Base-by-base conservation (phyloP, 2,329 filamentous ascomycete genomes). In the Aureobasidium mangrovei region DNA sequence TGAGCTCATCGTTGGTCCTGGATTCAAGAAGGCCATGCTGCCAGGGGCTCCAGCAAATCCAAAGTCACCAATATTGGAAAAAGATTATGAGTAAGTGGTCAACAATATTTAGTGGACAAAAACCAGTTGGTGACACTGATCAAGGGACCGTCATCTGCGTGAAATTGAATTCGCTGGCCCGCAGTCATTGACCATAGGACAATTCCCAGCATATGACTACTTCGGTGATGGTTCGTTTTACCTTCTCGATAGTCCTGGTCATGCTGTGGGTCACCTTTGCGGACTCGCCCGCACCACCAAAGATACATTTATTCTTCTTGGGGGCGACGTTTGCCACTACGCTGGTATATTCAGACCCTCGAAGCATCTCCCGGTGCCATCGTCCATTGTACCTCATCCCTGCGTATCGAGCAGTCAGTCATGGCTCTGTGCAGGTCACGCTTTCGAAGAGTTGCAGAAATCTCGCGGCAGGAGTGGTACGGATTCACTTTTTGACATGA, bases 191-290 rank as follows among this genome's bases (percentile, higher is more conserved):
- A 67, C 70, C 53, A 73, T 77, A 27, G 75, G 72, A 1, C 60
- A 68, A 4, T 77, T 77, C 58, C 59, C 66, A 32, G 75, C 75
- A 1, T 63, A 68, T 26, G 78, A 82, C 61, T 81, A 73, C 60
- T 82, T 80, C 54, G 72, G 72, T 2, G 78, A 82, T 60, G 78
- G 78, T 0, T 72, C 67, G n/a, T 78, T 82, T 57, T 81, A 79
- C 60, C 66, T 82, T 1, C 67, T 81, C 29, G 67, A 77, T 58
- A 71, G 72, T 5, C 77, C 77, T 0, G 79, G 79, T 1, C 77
- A 80, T 60, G 70, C 72, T 0, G 63, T 75, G 12, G 75, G 74
- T 1, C 76, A 79, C 59, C 64, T 77, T 9, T 72, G 71, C 54
- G 77, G 69, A 2, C 67, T 80, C 0, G 77, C 73, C 1, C 65